Evolutionary conservation across 768 basidiomycete genomes (phyloP).

Genomic region (Pisolithus microcarpus): DNA sequence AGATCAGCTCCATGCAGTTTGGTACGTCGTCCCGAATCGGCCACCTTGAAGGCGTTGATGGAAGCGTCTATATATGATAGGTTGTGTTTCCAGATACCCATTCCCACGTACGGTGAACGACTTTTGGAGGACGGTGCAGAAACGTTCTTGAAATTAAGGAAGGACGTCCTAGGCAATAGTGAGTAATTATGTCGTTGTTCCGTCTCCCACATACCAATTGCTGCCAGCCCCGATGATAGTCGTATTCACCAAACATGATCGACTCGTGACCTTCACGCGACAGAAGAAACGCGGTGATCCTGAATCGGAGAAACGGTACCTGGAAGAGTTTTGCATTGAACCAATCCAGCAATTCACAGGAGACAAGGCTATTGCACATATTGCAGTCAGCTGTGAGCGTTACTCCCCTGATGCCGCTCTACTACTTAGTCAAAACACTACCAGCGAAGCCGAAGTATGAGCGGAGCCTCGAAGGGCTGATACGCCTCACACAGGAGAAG

Average conservation of each 20-base stretch:
- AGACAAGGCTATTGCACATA: too few species aligned
- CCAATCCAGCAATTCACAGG: too few species aligned
- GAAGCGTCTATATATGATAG: neutral
- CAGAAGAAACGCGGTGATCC: neutral
- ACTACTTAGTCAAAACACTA: too few species aligned
- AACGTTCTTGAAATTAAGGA: neutral
- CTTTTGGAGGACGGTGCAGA: constrained; percentile 2
- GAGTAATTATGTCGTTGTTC: neutral
- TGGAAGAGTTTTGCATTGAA: neutral
- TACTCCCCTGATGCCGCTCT: too few species aligned
- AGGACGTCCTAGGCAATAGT: constrained; percentile 2
- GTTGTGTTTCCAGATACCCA: constrained; percentile 2
- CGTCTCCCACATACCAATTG: neutral
- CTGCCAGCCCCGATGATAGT: constrained; percentile 1
- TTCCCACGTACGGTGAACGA: neutral
- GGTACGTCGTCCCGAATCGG: constrained; percentile 1
- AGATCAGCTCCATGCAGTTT: constrained; percentile 10
- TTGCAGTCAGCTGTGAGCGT: too few species aligned
- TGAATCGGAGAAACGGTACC: neutral
- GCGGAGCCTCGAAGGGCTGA: too few species aligned
- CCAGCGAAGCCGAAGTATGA: too few species aligned
- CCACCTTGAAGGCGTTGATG: neutral
- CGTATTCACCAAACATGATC: constrained; percentile 3
- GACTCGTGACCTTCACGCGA: constrained; percentile 1
- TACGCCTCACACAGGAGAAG: too few species aligned